Base-by-base conservation (phyloP, 2,329 filamentous ascomycete genomes). In the Sporothrix mexicana region DNA sequence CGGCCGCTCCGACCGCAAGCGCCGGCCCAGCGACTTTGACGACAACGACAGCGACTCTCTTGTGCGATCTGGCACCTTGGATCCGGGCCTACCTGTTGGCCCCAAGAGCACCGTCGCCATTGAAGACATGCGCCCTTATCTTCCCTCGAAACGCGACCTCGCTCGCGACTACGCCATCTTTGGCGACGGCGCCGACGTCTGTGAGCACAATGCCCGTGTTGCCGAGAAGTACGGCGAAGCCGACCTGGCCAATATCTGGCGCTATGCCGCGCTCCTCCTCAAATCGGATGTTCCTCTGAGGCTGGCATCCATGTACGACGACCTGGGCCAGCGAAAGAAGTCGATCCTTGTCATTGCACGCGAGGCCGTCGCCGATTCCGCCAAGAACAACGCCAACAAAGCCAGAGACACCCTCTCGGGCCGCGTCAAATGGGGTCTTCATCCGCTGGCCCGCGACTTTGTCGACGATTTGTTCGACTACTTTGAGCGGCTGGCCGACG, bases 191-290 rank as follows among this genome's bases (percentile, higher is more conserved):
- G 88, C 90, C n/a, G 88, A 92, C 51, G 90, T 97, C 3, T 98
- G 95, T 80, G 85, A 88, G 61, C 92, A 97, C 77, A 99, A 99
- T 80, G 93, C 94, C 9, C 82, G 83, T 1, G 90, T 97, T 62
- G 95, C 95, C 9, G 86, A 90, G 76, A 90, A 89, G 75, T 87
- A 92, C 76, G 93, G 91, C 4, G 88, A 89, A 75, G 80, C 85
- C 15, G 93, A 97, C 75, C 82, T 97, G 43, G 91, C 92, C 36
- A 89, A 94, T 76, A 88, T 97, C 7, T 99, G 96, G 96, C 89
- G 88, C 67, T 91, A 98, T 76, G 85, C 94, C 71, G 91, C 89
- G 20, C 84, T 98, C 73, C 85, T 98, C 6, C 83, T 98, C 62
- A 90, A 90, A 76, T 92, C 93, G 76, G 90, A 93, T 61, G 90